Base-by-base conservation (phyloP, 2,329 filamentous ascomycete genomes). In the Coleophoma cylindrospora region DNA sequence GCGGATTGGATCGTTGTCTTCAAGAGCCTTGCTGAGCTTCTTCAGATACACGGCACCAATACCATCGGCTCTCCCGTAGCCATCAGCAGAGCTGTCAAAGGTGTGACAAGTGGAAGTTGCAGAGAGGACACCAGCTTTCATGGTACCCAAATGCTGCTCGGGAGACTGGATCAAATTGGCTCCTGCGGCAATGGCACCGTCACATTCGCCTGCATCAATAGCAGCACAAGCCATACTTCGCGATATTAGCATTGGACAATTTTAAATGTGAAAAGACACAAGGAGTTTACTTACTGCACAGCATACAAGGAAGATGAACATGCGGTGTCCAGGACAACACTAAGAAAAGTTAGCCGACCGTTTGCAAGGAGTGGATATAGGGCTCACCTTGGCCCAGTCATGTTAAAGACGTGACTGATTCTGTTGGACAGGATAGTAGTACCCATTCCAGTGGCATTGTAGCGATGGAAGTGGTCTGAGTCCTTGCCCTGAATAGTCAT, bases 51-150 rank as follows among this genome's bases (percentile, higher is more conserved):
- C 62, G 9, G 79, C 72, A 0, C 74, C 79, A 22, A 80, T 69
- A 1, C 81, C 84, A 56, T 87, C 84, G 1, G 80, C 83, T 43
- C 83, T 70, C 0, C 77, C 81, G 57, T 86, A 87, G 1, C 84
- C 84, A 52, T 83, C 77, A 21, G 81, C 84, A 1, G 73, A 68
- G 14, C 70, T 59, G 54, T 85, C 81, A 54, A 82, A 84, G 1
- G 75, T 77, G 52, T 75, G 79, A 43, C 75, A 80, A 49, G 74
- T 75, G 0, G 77, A 77, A 49, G 79, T 75, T 46, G 37, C 34
- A 11, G 57, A 57, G 8, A 58, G 43, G 4, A 55, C 47, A 19
- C 56, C 56, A 12, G 37, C 47, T 38, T 54, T 55, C 43, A 48
- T 40, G 10, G 48, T 54, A 13, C 21, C 47, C n/a, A 60, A 40